Conservation (phyloP, 1,284 basidiomycete species). For the Pterulicium gracile region DNA sequence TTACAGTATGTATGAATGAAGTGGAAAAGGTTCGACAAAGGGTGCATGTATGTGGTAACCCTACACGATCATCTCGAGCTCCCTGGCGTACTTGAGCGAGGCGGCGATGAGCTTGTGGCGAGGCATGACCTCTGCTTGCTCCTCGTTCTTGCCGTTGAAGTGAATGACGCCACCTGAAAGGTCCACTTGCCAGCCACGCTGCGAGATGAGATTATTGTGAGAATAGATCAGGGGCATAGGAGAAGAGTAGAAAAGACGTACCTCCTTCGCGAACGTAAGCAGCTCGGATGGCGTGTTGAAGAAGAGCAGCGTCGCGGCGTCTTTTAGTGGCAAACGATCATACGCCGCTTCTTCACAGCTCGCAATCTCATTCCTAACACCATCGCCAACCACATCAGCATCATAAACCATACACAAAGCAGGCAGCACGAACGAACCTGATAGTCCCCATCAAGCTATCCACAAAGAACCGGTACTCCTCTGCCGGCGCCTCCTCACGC, state of each 20-base stretch:
- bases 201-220: conserved; percentile 7
- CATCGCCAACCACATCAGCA: conserved; percentile 2
- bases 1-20: no score
- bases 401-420: not conserved
- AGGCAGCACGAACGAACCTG: conserved; percentile 36
- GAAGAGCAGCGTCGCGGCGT: conserved; percentile 83
- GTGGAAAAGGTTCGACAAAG: not conserved
- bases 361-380: conserved; percentile 78
- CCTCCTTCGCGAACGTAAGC: conserved; percentile 67
- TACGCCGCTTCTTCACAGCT: conserved; percentile 90
- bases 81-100: conserved; percentile 69
- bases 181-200: conserved; percentile 72
- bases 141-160: conserved; percentile 60
- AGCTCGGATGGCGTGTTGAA: conserved; percentile 75
- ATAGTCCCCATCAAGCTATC: conserved; percentile 91
- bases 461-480: conserved; percentile 87
- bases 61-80: conserved; percentile 85
- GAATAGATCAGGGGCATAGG: not conserved
- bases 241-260: conserved; percentile 21
- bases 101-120: conserved; percentile 72
- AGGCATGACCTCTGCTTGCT: conserved; percentile 68
- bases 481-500: conserved; percentile 75
- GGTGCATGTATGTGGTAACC: conserved; percentile 3
- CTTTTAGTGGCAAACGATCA: conserved; percentile 76
- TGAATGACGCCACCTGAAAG: conserved; percentile 45